These are phyloP conservation scores for Stentor coeruleus DNA, from an alignment of 73 alveolate species.

Conservation along the genomic window DNA sequence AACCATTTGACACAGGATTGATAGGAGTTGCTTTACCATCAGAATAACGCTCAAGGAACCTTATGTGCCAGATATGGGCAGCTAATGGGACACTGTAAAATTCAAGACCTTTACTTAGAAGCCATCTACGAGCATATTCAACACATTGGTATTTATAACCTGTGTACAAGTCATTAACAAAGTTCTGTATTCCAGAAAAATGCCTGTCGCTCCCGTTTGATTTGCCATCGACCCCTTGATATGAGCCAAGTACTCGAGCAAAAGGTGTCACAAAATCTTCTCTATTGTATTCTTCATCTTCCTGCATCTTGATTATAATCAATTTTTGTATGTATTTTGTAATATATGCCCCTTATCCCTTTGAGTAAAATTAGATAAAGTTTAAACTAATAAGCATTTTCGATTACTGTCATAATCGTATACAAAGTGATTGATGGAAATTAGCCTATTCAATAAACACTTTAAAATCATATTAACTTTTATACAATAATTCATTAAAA, in stretches of 20 bases:
- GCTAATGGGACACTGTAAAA: background rate
- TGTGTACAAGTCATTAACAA: background rate
- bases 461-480: no score
- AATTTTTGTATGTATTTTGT: no score
- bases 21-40: background rate
- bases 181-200: background rate
- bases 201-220: conserved; percentile 7
- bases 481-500: no score
- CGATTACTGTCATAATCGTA: no score
- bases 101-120: background rate
- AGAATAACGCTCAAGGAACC: background rate
- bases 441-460: no score
- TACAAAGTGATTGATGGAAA: no score
- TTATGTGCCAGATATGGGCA: background rate
- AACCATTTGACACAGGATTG: background rate
- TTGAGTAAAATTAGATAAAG: no score
- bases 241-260: background rate
- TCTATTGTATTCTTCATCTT: background rate
- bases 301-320: no score
- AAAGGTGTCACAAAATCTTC: background rate
- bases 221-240: background rate
- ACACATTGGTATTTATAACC: background rate
- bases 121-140: background rate
- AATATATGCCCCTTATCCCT: no score
- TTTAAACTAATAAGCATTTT: no score